These are phyloP conservation scores for Rhamnella rubrinervis DNA, from an alignment of 331 rosid species.

Conservation along the genomic window DNA sequence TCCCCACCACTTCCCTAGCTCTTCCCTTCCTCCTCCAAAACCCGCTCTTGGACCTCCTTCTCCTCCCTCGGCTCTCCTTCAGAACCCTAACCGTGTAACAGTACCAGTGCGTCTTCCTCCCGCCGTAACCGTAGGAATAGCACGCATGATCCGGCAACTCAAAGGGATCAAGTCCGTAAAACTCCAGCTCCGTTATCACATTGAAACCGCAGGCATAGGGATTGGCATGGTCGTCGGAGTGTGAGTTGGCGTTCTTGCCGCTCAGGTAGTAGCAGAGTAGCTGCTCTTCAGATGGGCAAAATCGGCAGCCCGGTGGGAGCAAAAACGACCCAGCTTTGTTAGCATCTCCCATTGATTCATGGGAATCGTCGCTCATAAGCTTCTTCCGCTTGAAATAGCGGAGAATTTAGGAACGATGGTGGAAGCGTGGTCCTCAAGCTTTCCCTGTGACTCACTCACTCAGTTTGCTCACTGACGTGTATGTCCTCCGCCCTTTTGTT, in stretches of 20 bases:
- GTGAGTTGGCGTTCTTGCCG: slow-evolving; percentile 31
- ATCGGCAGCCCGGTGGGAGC: slow-evolving; percentile 59
- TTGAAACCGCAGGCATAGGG: slow-evolving; percentile 17
- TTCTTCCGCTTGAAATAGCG: neutral
- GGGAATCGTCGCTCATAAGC: neutral
- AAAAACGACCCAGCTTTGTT: slow-evolving; percentile 20
- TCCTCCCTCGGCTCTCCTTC: slow-evolving; percentile 29
- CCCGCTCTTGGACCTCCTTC: slow-evolving; percentile 43
- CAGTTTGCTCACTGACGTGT: neutral
- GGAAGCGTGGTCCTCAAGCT: slow-evolving; percentile 48
- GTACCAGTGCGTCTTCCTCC: slow-evolving; percentile 60
- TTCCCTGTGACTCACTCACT: neutral
- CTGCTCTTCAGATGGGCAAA: slow-evolving; percentile 63
- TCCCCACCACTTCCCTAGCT: slow-evolving; percentile 29
- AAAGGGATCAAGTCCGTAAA: slow-evolving; percentile 45
- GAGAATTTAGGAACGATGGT: neutral
- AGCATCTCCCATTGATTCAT: slow-evolving; percentile 36
- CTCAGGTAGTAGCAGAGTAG: slow-evolving; percentile 51
- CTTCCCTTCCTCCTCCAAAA: slow-evolving; percentile 58
- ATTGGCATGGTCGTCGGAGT: neutral
- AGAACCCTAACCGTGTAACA: slow-evolving; percentile 40
- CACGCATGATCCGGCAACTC: slow-evolving; percentile 49
- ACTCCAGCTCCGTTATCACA: slow-evolving; percentile 56
- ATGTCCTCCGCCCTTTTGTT: neutral
- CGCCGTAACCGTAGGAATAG: slow-evolving; percentile 53